phyloP scores from a whole-genome alignment of 148 eudicot species.

The Silene conica region DNA sequence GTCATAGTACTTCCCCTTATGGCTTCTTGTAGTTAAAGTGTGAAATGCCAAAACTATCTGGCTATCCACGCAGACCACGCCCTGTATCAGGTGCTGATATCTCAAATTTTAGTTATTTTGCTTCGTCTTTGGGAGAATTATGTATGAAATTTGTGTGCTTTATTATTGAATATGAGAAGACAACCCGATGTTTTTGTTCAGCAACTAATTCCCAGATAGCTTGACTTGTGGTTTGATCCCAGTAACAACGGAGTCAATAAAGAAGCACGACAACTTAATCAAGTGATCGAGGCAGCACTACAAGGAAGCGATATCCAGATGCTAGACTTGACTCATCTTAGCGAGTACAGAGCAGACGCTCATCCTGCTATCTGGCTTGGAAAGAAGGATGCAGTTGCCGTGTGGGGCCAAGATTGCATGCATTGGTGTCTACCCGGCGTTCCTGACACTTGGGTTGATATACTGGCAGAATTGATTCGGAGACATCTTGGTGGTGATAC shows the following conservation, averaged over 20 bases:
- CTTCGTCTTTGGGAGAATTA: too few relatives aligned
- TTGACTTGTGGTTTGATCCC: constrained; percentile 93
- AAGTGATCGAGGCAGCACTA: constrained; percentile 48
- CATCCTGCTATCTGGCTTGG: constrained; percentile 97
- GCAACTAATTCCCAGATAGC: constrained; percentile 45
- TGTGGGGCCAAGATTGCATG: constrained; percentile 99
- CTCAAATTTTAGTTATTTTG: too few relatives aligned
- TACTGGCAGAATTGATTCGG: constrained; percentile 53
- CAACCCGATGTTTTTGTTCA: background rate
- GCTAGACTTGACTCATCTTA: constrained; percentile 72
- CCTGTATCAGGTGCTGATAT: too few relatives aligned
- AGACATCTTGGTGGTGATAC: constrained; percentile 14
- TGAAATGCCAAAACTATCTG: too few relatives aligned
- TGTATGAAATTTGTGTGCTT: background rate
- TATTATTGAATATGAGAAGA: background rate
- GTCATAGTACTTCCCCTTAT: too few relatives aligned
- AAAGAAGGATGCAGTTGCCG: constrained; percentile 84
- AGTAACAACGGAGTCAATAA: constrained; percentile 84
- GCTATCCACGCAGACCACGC: too few relatives aligned
- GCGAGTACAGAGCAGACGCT: constrained; percentile 93
- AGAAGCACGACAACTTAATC: constrained; percentile 75
- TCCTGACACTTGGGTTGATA: constrained; percentile 94
- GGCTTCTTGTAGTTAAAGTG: too few relatives aligned
- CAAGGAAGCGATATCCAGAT: constrained; percentile 49
- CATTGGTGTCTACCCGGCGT: constrained; percentile 98